phyloP scores from a whole-genome alignment of 2,329 filamentous ascomycete genomes.

The Colletotrichum siamense region DNA sequence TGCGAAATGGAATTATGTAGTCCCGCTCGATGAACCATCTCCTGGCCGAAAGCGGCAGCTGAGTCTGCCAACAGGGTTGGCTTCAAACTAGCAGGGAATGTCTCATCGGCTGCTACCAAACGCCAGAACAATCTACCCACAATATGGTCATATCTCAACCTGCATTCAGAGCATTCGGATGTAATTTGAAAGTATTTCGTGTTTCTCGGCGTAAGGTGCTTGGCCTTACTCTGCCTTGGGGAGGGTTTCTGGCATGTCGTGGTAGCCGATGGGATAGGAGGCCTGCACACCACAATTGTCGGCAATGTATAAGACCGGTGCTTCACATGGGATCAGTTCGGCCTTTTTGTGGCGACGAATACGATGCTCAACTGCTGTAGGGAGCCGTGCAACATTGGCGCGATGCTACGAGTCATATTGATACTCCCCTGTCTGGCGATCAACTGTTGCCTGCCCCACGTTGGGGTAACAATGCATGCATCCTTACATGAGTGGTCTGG shows the following conservation, averaged over 20 bases:
- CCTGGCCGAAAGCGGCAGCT: not conserved
- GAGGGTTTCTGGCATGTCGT: not conserved
- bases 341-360: not conserved
- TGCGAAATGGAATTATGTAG: not conserved
- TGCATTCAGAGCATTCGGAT: not conserved
- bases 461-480: not conserved
- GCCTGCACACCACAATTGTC: not conserved
- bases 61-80: not conserved
- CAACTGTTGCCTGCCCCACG: not conserved
- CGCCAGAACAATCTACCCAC: not conserved
- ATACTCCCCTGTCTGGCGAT: not conserved
- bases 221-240: not conserved
- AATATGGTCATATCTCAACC: not conserved
- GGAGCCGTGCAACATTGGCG: not conserved
- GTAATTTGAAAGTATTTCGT: not conserved
- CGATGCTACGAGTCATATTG: not conserved
- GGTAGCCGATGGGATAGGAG: not conserved
- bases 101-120: not conserved
- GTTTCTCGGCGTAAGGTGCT: not conserved
- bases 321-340: not conserved
- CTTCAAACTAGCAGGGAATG: not conserved
- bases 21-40: not conserved
- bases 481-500: not conserved
- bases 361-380: not conserved
- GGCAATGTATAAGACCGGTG: not conserved